phyloP scores from a whole-genome alignment of 1,139 yeast species.

The Geotrichum aggregatum region DNA sequence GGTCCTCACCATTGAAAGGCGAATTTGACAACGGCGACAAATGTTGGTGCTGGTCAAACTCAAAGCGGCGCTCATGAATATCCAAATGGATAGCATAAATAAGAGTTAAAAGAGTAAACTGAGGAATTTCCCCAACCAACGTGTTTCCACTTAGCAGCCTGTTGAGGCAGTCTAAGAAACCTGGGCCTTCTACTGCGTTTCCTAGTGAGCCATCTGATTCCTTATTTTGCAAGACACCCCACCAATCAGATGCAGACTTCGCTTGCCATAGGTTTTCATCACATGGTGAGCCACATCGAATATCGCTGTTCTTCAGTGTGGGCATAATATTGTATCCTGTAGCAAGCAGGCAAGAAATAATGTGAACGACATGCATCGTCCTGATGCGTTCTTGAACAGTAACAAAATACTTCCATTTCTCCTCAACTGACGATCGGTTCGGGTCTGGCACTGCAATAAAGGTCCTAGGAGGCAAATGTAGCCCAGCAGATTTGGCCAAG shows the following conservation, averaged over 20 bases:
- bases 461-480: slow-evolving; percentile 55
- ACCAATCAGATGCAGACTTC: slow-evolving; percentile 58
- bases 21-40: slow-evolving; percentile 5
- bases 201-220: slow-evolving; percentile 29
- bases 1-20: slow-evolving; percentile 1
- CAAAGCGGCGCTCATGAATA: slow-evolving; percentile 43
- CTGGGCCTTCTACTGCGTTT: slow-evolving; percentile 31
- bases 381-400: slow-evolving; percentile 80
- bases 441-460: slow-evolving; percentile 36
- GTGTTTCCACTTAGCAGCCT: slow-evolving; percentile 33
- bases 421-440: slow-evolving; percentile 43
- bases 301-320: slow-evolving; percentile 51
- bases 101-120: slow-evolving; percentile 55
- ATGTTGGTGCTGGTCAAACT: slow-evolving; percentile 23
- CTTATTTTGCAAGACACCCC: slow-evolving; percentile 33
- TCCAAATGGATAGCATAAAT: slow-evolving; percentile 70
- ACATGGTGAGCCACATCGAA: slow-evolving; percentile 74
- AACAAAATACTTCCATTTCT: slow-evolving; percentile 70
- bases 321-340: slow-evolving; percentile 62
- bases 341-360: slow-evolving; percentile 66
- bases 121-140: slow-evolving; percentile 37
- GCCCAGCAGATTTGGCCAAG: slow-evolving; percentile 68
- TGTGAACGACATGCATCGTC: slow-evolving; percentile 74
- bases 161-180: slow-evolving; percentile 30
- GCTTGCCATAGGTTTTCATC: slow-evolving; percentile 70